A percentile compares a stretch with the other conserved stretches of the same genome.
These are phyloP conservation scores for Spergularia marina DNA, from an alignment of 148 eudicot species.

Conservation along the genomic window DNA sequence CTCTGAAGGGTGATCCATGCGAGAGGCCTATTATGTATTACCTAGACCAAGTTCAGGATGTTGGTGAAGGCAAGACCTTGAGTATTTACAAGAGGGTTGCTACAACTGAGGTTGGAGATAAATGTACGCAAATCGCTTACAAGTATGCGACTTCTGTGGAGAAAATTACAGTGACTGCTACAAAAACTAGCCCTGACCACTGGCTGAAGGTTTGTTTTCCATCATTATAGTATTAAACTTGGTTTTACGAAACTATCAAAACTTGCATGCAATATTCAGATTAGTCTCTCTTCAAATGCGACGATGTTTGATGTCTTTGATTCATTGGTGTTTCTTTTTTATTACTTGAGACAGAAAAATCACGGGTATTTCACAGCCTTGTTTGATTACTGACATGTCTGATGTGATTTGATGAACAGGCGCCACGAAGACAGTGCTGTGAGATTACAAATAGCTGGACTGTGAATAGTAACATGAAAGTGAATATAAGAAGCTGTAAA, in stretches of 20 bases:
- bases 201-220: conserved; percentile 47
- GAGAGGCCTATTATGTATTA: conserved; percentile 53
- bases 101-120: conserved; percentile 26
- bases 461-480: conserved; percentile 38
- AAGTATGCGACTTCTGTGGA: conserved; percentile 39
- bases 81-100: conserved; percentile 45
- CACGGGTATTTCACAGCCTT: background rate
- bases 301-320: no score
- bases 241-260: background rate
- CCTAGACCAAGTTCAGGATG: conserved; percentile 46
- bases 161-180: conserved; percentile 46
- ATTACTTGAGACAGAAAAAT: no score
- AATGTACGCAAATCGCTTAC: conserved; percentile 39
- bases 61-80: conserved; percentile 33
- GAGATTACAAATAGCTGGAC: conserved; percentile 40
- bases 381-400: conserved; percentile 1
- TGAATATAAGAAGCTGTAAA: conserved; percentile 52
- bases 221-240: background rate
- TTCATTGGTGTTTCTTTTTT: no score
- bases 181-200: conserved; percentile 50
- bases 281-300: no score
- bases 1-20: conserved; percentile 47
- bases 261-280: no score
- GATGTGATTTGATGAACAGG: conserved; percentile 39
- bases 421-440: conserved; percentile 62